Evolutionary conservation across 106 monocot species (phyloP).

Genomic region (Dendrobium officinale): DNA sequence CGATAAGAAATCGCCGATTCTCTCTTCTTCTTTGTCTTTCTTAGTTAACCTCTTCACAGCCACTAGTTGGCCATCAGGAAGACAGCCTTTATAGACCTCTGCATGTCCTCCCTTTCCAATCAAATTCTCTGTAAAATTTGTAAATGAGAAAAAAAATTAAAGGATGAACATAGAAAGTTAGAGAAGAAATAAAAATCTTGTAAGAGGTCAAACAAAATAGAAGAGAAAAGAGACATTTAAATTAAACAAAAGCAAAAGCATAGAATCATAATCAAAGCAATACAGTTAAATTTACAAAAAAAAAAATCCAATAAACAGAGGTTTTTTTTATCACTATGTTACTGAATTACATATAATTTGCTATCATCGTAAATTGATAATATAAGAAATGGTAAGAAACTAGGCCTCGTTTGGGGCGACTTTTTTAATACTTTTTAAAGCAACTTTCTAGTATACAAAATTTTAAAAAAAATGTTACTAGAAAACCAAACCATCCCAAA

Average conservation of each 20-base stretch:
- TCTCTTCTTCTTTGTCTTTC: conserved; percentile 49
- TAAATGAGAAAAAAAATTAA: background rate
- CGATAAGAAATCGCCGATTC: conserved; percentile 66
- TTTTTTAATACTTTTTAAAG: too few species aligned
- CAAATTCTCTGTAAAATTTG: conserved; percentile 45
- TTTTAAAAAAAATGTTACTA: too few species aligned
- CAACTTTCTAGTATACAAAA: too few species aligned
- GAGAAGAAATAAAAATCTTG: background rate
- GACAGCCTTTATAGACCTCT: conserved; percentile 71
- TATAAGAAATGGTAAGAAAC: too few species aligned
- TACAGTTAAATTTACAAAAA: background rate
- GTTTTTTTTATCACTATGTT: too few species aligned
- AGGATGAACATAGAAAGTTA: background rate
- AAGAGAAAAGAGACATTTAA: background rate
- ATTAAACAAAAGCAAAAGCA: background rate
- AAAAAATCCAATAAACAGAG: background rate
- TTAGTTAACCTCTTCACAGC: conserved; percentile 87
- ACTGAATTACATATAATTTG: too few species aligned
- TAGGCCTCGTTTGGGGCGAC: too few species aligned
- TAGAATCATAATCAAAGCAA: background rate
- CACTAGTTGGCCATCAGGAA: conserved; percentile 67
- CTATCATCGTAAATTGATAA: too few species aligned
- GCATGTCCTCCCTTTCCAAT: conserved; percentile 98
- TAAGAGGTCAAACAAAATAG: background rate
- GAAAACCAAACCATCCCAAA: too few species aligned